A percentile compares a stretch with the other conserved stretches of the same genome.
phyloP scores from a whole-genome alignment of 2,329 filamentous ascomycete genomes.

The Ceratocystis smalleyi region DNA sequence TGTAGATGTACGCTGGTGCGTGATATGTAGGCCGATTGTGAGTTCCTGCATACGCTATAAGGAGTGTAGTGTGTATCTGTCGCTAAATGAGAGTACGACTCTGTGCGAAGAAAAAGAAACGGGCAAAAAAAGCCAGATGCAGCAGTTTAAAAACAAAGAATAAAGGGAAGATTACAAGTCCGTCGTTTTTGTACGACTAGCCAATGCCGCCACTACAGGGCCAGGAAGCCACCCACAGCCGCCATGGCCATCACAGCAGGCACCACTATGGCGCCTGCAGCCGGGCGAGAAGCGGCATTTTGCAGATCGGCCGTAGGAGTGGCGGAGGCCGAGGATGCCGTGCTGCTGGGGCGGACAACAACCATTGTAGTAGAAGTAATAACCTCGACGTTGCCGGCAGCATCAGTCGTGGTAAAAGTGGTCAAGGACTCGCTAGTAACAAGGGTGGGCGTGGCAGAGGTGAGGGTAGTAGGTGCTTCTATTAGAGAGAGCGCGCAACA shows the following conservation, averaged over 20 bases:
- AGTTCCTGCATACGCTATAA: background rate
- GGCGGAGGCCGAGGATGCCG: conserved; percentile 18
- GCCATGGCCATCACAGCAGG: conserved; percentile 17
- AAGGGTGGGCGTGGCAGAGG: conserved; percentile 24
- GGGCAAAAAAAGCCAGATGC: background rate
- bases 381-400: conserved; percentile 30
- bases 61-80: background rate
- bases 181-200: background rate
- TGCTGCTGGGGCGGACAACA: conserved; percentile 26
- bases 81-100: background rate
- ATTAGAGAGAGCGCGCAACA: conserved; percentile 21
- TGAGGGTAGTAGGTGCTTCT: conserved; percentile 18
- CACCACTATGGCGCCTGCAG: conserved; percentile 15
- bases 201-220: background rate
- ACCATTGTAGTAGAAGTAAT: conserved; percentile 36
- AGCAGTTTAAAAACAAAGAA: background rate
- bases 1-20: background rate
- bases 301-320: conserved; percentile 25
- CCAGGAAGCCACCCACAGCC: conserved; percentile 20
- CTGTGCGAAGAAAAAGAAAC: background rate
- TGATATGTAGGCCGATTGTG: background rate
- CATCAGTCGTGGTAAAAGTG: conserved; percentile 32
- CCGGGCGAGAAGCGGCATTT: conserved; percentile 23
- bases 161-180: background rate
- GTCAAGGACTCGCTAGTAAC: conserved; percentile 24